phyloP scores from a whole-genome alignment of 345 rosid species.

The Crucihimalaya himalaica region DNA sequence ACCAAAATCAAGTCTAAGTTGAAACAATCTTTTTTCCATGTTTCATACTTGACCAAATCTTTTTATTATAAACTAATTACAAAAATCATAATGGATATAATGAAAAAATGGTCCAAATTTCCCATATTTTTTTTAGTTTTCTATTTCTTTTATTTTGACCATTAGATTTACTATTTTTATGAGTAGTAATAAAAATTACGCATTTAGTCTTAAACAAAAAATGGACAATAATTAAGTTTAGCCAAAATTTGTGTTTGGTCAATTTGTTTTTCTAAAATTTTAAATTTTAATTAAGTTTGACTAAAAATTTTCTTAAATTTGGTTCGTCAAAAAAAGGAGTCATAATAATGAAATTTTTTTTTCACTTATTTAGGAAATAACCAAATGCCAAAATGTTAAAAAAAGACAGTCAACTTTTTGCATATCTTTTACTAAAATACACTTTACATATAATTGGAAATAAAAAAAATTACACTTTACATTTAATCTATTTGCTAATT shows the following conservation, averaged over 20 bases:
- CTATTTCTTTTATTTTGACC: background rate
- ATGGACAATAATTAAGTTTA: background rate
- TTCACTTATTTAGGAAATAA: background rate
- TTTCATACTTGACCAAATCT: background rate
- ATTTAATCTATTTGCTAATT: background rate
- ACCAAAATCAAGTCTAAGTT: background rate
- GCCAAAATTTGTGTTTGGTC: too few relatives aligned
- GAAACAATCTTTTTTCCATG: background rate
- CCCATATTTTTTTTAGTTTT: background rate
- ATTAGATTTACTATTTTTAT: background rate
- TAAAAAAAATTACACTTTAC: background rate
- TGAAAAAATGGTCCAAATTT: background rate
- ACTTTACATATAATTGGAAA: background rate
- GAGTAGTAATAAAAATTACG: background rate
- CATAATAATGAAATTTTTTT: background rate
- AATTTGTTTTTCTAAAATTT: too few relatives aligned
- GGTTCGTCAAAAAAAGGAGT: background rate
- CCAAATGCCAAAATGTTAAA: background rate
- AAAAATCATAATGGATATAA: background rate
- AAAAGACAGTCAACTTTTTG: background rate
- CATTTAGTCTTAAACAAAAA: background rate
- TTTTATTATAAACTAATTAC: background rate
- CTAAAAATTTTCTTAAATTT: background rate
- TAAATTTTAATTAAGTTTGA: too few relatives aligned
- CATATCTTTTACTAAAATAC: background rate